Percentiles rank a stretch among this genome's conserved stretches.
Evolutionary conservation across 2,329 filamentous ascomycete genomes (phyloP).

Genomic region (Verticillium nubilum): DNA sequence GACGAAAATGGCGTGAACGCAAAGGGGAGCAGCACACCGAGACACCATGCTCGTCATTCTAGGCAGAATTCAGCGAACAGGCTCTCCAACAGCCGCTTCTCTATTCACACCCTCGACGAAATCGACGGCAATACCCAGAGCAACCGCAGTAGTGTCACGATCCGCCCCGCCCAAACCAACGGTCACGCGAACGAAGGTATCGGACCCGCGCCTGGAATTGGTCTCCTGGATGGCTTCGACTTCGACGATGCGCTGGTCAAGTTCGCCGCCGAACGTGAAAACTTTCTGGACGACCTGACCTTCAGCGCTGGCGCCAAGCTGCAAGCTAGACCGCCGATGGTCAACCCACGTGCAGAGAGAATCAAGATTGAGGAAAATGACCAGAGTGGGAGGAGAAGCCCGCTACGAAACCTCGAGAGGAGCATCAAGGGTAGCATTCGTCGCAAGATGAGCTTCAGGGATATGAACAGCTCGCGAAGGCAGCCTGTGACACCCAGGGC

Average conservation of each 20-base stretch:
- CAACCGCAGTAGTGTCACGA: slow-evolving; percentile 63
- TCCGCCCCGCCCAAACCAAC: slow-evolving; percentile 37
- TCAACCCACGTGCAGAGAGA: slow-evolving; percentile 75
- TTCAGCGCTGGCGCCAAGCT: slow-evolving; percentile 80
- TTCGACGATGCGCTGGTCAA: slow-evolving; percentile 92
- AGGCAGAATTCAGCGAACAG: slow-evolving; percentile 56
- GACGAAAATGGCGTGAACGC: slow-evolving; percentile 14
- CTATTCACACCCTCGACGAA: slow-evolving; percentile 53
- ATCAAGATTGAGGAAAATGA: slow-evolving; percentile 69
- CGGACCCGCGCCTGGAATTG: slow-evolving; percentile 8
- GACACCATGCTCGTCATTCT: slow-evolving; percentile 48
- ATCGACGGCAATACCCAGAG: slow-evolving; percentile 52
- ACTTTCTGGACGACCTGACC: slow-evolving; percentile 86
- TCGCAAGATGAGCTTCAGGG: slow-evolving; percentile 84
- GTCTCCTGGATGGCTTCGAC: slow-evolving; percentile 56
- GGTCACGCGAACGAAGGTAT: slow-evolving; percentile 17
- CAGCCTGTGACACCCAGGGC: slow-evolving; percentile 57
- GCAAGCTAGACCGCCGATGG: slow-evolving; percentile 63
- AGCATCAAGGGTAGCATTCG: slow-evolving; percentile 79
- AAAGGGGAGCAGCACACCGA: slow-evolving; percentile 20
- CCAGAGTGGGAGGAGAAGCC: slow-evolving; percentile 46
- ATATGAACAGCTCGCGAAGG: slow-evolving; percentile 92
- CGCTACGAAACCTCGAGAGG: slow-evolving; percentile 53
- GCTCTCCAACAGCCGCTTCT: slow-evolving; percentile 48
- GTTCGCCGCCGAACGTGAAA: slow-evolving; percentile 91